Evolutionary conservation across 306 rosid genomes (phyloP).

Genomic region (Gleditsia sinensis): DNA sequence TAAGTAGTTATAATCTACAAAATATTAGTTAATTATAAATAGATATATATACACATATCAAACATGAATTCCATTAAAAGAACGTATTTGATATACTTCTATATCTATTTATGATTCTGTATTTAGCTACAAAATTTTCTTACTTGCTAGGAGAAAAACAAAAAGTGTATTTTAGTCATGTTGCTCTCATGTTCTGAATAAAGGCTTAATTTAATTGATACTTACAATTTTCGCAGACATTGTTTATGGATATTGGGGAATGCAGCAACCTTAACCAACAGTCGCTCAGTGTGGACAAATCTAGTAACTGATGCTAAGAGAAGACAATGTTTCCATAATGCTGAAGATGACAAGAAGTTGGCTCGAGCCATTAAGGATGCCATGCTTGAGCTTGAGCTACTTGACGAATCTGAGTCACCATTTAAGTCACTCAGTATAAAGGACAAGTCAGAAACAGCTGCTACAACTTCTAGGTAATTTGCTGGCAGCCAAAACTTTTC

Average conservation of each 20-base stretch:
- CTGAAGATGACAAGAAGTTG: constrained; percentile 47
- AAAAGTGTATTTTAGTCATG: neutral
- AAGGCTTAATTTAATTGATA: neutral
- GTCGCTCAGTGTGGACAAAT: constrained; percentile 47
- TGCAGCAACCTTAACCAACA: constrained; percentile 42
- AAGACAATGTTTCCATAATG: constrained; percentile 48
- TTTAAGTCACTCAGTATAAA: constrained; percentile 31
- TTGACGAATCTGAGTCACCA: neutral
- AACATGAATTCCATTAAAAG: too few relatives aligned
- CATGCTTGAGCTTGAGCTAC: constrained; percentile 29
- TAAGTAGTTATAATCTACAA: neutral
- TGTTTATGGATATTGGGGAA: constrained; percentile 63
- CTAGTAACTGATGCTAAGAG: constrained; percentile 46
- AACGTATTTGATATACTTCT: too few relatives aligned
- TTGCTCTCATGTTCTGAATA: neutral
- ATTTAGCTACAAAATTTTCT: too few relatives aligned
- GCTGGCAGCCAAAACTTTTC: neutral
- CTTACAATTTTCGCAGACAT: constrained; percentile 23
- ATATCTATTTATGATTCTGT: too few relatives aligned
- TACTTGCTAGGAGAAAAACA: neutral
- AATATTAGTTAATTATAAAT: too few relatives aligned
- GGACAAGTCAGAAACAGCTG: neutral
- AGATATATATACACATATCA: too few relatives aligned
- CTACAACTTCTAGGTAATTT: constrained; percentile 23
- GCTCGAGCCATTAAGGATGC: constrained; percentile 36